Base-by-base conservation (phyloP, 345 rosid genomes). In the Passiflora organensis region DNA sequence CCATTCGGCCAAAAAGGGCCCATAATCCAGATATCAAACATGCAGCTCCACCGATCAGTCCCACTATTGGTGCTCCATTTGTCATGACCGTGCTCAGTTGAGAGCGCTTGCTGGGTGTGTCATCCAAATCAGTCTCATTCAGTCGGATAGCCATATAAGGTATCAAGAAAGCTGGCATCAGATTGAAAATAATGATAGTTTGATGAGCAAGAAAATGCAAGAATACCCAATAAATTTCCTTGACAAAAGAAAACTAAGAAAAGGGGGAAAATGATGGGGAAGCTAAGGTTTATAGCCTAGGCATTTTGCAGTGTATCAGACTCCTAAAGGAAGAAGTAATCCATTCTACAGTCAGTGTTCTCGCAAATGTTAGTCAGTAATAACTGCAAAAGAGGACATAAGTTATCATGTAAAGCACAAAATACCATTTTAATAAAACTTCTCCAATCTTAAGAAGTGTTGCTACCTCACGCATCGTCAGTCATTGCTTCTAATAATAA, bases 131-230 rank as follows among this genome's bases (percentile, higher is more conserved):
- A 56, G 76, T 69, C 49, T 79, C 75, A 32, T 76, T 81, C 65
- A 91, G 71, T 36, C 95, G 78, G 68, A 91, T 75, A 20, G 96
- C 96, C 98, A 91, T 84, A 68, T 91, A 91, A 6, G 98, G 98
- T 63, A 88, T 82, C 38, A 91, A 72, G 78, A 88, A 91, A 34
- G 94, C 95, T 86, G 85, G 34, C 53, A 59, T 36, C 52, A 56
- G 14, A 68, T 22, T 18, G 22, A 55, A 13, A 20, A 22, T 12
- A 53, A 53, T 19, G 53, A 44, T 24, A 12, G 8, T 45, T 34
- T 22, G 36, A 45, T 38, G 51, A 10, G 34, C 3, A 13, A 34
- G 22, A 36, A 60, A 58, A n/a, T 12, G 13, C 1, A 41, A 28
- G 15, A 1, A 13, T 28, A 19, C 46, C 50, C 49, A 16, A 62